A percentile compares a stretch with the other conserved stretches of the same genome.
These are phyloP conservation scores for Miscanthus lutarioriparius DNA, from an alignment of 176 grass and related monocot genomes.

Conservation along the genomic window DNA sequence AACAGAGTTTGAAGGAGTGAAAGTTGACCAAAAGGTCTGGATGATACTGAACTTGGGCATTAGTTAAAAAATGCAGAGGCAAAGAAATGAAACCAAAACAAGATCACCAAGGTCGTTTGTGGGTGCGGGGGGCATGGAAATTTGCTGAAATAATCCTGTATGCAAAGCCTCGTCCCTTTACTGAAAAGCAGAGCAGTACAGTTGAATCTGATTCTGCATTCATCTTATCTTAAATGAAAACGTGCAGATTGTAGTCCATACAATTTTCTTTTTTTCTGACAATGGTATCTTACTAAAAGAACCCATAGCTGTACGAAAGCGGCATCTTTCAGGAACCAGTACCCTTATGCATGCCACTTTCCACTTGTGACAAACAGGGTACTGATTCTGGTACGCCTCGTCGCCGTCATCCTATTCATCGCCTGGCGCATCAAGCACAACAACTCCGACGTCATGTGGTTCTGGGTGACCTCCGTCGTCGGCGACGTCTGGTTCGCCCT, in stretches of 20 bases:
- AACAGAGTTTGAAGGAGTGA: too few species aligned
- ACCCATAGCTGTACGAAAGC: neutral
- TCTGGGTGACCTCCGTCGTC: conserved; percentile 9
- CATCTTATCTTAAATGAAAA: too few species aligned
- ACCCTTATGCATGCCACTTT: neutral
- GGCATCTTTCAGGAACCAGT: neutral
- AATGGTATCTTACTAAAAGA: neutral
- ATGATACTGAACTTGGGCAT: too few species aligned
- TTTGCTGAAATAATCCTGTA: too few species aligned
- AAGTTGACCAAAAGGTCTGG: too few species aligned
- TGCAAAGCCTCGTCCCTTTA: too few species aligned
- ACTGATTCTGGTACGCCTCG: neutral
- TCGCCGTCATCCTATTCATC: conserved; percentile 22
- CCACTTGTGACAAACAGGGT: neutral
- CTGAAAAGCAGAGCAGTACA: too few species aligned
- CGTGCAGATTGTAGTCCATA: neutral
- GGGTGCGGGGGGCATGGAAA: too few species aligned
- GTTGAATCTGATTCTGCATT: too few species aligned
- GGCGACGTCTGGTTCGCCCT: conserved; percentile 18
- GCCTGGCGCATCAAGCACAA: conserved; percentile 24
- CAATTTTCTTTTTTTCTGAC: neutral
- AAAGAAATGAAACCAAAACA: too few species aligned
- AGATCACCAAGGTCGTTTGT: too few species aligned
- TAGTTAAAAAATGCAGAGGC: too few species aligned
- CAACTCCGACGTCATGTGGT: conserved; percentile 18